Evolutionary conservation across 108 stramenopile species (phyloP), one percentile per base, ranked within the genome.

Genomic region (Nitzschia palea): DNA sequence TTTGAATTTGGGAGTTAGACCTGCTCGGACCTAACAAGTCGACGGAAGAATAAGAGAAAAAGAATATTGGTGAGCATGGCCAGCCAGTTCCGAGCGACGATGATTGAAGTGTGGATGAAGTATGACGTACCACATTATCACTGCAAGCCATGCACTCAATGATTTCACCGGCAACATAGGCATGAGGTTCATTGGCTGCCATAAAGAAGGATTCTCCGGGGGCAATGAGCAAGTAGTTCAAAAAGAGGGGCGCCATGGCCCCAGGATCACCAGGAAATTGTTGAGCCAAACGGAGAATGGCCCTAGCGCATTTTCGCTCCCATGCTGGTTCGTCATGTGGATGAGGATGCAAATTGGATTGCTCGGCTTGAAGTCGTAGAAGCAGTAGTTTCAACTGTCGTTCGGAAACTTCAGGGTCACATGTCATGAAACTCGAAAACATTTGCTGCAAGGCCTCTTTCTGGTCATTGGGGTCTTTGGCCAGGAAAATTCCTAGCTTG

Each of bases 91-190:
- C 48, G 22, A 5, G 14, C 18, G 22, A 50, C 5, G 8, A 18
- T 14, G 40, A 8, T 12, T 12, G 14, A 8, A 42, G 14, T 12
- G 10, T 12, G 44, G 17, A 1, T 2, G 14, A 25, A 2, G 23
- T 23, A 27, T 44, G 12, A 73, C 72, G 35, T 6, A 99, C 98
- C 18, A 99, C 98, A 75, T 99, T 99, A 79, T 99, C 99, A 45
- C 84, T 86, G 47, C 96, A 90, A 2, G 99, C 99, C 99, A 99
- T 99, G 64, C 97, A 97, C 68, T 99, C 97, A 35, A 96, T 84
- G 44, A 96, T 96, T 68, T 98, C 97, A 23, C 97, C 97, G 0
- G 86, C 75, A 25, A 98, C 81, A 79, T 98, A 98, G 30, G 97
- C 97, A 80, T 98, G 97, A 10, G 96, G 94, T 57, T 95, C 95